phyloP scores from a whole-genome alignment of 2,329 filamentous ascomycete species.

The Monosporascus sp. region DNA sequence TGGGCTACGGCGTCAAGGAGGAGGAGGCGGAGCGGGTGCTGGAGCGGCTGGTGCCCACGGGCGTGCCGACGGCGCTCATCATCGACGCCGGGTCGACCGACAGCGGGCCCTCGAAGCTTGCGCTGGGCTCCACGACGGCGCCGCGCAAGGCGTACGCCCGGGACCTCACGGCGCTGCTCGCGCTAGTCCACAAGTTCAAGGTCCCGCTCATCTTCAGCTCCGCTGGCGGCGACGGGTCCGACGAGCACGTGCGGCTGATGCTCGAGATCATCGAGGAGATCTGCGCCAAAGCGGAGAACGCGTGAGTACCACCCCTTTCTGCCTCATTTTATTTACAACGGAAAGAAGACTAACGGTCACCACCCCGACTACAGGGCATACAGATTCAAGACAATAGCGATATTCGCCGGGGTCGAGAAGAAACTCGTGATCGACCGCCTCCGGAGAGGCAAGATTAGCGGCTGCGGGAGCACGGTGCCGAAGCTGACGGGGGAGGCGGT shows the following conservation, averaged over 20 bases:
- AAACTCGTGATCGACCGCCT: constrained; percentile 24
- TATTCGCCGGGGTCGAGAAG: constrained; percentile 36
- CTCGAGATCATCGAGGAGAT: constrained; percentile 34
- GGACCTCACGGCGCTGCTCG: constrained; percentile 36
- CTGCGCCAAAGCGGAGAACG: constrained; percentile 18
- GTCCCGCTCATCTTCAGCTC: constrained; percentile 39
- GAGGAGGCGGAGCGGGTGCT: constrained; percentile 21
- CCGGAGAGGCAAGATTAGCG: constrained; percentile 22
- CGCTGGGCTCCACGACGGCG: constrained; percentile 34
- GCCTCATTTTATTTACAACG: no score
- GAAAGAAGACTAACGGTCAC: no score
- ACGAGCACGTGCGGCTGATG: constrained; percentile 37
- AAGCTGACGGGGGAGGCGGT: constrained; percentile 32
- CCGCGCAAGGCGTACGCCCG: constrained; percentile 33
- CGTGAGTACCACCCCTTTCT: constrained; percentile 1
- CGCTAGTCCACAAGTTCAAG: constrained; percentile 25
- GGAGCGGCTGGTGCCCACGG: constrained; percentile 18
- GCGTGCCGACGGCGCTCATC: constrained; percentile 27
- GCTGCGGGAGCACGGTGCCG: constrained; percentile 38
- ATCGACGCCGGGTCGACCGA: constrained; percentile 31
- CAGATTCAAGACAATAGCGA: constrained; percentile 29
- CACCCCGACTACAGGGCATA: constrained; percentile 8
- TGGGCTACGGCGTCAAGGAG: constrained; percentile 43
- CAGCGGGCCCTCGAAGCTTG: constrained; percentile 35
- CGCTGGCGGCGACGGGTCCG: constrained; percentile 42